Percentiles rank a stretch among this genome's conserved stretches.
Conservation (phyloP, 192 early-diverging fungal species). For the Nowakowskiella sp. region DNA sequence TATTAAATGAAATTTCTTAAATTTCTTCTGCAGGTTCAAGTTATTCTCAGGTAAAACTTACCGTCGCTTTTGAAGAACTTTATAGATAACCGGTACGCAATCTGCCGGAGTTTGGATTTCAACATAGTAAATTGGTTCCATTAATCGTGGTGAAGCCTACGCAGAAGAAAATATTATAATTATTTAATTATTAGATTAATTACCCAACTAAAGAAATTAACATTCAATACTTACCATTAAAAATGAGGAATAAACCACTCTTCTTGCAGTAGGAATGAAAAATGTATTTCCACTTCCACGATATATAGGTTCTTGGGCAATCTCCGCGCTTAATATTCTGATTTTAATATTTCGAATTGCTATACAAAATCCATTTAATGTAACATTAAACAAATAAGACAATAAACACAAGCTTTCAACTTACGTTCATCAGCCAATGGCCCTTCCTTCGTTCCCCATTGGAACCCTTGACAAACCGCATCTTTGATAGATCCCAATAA, state of each 20-base stretch:
- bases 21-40: conserved; percentile 14
- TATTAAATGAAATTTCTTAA: background rate
- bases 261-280: conserved; percentile 92
- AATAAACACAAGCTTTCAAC: conserved; percentile 6
- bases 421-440: conserved; percentile 94
- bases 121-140: conserved; percentile 95
- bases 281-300: conserved; percentile 92
- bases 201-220: conserved; percentile 8
- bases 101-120: conserved; percentile 97
- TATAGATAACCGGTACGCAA: conserved; percentile 91
- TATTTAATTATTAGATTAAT: conserved; percentile 8
- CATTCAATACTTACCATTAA: conserved; percentile 55
- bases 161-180: background rate
- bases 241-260: conserved; percentile 95
- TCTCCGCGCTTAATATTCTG: conserved; percentile 75
- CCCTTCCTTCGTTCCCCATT: conserved; percentile 94
- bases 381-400: background rate
- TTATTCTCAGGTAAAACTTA: conserved; percentile 12
- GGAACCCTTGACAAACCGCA: conserved; percentile 90
- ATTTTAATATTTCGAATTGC: conserved; percentile 94
- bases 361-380: conserved; percentile 17
- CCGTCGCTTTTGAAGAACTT: conserved; percentile 78
- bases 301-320: conserved; percentile 82
- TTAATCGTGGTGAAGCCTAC: conserved; percentile 84
- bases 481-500: conserved; percentile 72